A percentile compares a stretch with the other conserved stretches of the same genome.
phyloP scores from a whole-genome alignment of 768 basidiomycete species.

The Trametopsis cervina region DNA sequence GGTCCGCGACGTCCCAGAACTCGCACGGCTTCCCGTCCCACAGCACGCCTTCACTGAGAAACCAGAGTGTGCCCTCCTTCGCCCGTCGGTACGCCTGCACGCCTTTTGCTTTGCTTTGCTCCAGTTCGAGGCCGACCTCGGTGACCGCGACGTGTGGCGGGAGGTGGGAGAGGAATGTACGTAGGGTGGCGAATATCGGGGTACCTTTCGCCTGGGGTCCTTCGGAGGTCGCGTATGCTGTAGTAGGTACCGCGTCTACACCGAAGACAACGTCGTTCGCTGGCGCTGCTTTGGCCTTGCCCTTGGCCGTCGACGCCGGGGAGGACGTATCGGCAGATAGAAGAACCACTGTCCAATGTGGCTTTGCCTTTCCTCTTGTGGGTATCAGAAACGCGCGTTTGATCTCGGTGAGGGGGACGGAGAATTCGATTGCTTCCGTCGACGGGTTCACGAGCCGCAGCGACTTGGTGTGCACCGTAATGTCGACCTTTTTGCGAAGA shows the following conservation, averaged over 20 bases:
- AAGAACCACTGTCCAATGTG: slow-evolving; percentile 68
- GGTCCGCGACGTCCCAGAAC: slow-evolving; percentile 60
- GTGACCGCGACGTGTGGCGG: slow-evolving; percentile 39
- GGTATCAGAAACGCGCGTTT: slow-evolving; percentile 65
- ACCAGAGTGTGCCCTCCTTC: slow-evolving; percentile 67
- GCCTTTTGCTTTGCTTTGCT: slow-evolving; percentile 32
- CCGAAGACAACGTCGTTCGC: slow-evolving; percentile 59
- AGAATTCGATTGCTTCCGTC: slow-evolving; percentile 42
- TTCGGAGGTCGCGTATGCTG: slow-evolving; percentile 23
- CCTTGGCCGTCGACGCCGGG: slow-evolving; percentile 31
- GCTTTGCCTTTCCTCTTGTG: slow-evolving; percentile 63
- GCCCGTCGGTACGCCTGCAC: slow-evolving; percentile 68
- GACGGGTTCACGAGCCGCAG: slow-evolving; percentile 47
- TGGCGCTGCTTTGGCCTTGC: slow-evolving; percentile 12
- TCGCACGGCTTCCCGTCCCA: slow-evolving; percentile 76
- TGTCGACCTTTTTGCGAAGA: slow-evolving; percentile 68
- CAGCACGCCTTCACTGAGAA: slow-evolving; percentile 57
- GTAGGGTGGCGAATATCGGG: slow-evolving; percentile 42
- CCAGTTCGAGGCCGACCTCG: slow-evolving; percentile 5
- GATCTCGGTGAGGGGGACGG: slow-evolving; percentile 42
- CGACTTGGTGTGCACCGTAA: slow-evolving; percentile 44
- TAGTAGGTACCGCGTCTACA: slow-evolving; percentile 50
- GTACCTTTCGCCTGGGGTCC: slow-evolving; percentile 32
- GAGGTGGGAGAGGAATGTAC: slow-evolving; percentile 45
- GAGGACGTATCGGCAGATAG: slow-evolving; percentile 50